phyloP scores from a whole-genome alignment of 2,329 filamentous ascomycete species.

The Aspergillus bombycis region DNA sequence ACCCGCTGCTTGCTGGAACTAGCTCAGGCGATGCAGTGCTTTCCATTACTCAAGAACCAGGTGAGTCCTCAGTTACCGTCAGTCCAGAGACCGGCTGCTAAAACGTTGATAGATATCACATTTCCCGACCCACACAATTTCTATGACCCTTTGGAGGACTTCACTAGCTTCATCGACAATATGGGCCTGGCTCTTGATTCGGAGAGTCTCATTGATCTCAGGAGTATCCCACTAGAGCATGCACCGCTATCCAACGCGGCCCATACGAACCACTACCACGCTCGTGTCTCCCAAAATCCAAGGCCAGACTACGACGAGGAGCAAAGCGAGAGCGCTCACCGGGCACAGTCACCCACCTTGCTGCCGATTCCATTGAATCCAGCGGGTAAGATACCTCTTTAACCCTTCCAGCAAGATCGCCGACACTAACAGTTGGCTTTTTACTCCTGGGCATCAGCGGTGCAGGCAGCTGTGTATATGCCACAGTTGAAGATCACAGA shows the following conservation, averaged over 20 bases:
- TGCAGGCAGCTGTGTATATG: slow-evolving; percentile 1
- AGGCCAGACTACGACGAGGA: slow-evolving; percentile 2
- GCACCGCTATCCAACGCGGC: not conserved
- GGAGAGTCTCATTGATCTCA: not conserved
- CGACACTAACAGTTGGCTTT: not conserved
- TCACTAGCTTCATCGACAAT: not conserved
- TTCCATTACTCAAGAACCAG: not conserved
- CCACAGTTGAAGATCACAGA: not conserved
- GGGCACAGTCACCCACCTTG: not conserved
- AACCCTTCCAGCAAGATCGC: not conserved
- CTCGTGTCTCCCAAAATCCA: not conserved
- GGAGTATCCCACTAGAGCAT: not conserved
- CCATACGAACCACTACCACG: not conserved
- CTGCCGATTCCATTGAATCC: not conserved
- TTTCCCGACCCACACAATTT: not conserved
- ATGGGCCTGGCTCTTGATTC: not conserved
- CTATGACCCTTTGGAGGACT: not conserved
- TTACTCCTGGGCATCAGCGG: not conserved
- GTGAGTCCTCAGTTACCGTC: not conserved
- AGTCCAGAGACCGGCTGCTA: not conserved
- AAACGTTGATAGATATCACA: not conserved
- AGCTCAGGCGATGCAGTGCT: not conserved
- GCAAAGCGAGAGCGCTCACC: not conserved
- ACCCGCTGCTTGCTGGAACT: not conserved
- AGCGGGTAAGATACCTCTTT: not conserved